Conservation (phyloP, 176 grass and related monocot species). For the Triticum aestivum region DNA sequence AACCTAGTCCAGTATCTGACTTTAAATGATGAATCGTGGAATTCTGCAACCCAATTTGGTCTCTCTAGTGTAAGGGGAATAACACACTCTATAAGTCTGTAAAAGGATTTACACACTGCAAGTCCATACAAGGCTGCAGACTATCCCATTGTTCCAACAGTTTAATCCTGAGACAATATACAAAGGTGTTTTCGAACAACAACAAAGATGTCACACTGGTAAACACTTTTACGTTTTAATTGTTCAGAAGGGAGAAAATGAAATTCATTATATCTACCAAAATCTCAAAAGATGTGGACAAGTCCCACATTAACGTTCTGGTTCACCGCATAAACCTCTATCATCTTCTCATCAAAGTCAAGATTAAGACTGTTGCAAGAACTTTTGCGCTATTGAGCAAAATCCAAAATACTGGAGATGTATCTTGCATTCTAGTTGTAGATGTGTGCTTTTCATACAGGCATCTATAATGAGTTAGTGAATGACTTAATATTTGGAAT, state of each 20-base stretch:
- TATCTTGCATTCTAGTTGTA: background rate
- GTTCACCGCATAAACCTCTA: background rate
- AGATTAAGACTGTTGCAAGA: background rate
- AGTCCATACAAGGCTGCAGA: background rate
- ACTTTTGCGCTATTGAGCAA: background rate
- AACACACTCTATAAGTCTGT: background rate
- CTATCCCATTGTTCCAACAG: background rate
- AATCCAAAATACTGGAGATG: conserved; percentile 7
- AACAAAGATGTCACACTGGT: background rate
- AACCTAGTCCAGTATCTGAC: background rate
- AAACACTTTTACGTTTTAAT: background rate
- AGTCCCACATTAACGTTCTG: background rate
- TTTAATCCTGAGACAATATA: background rate
- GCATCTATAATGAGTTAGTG: background rate
- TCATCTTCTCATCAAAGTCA: background rate
- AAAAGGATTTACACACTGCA: background rate
- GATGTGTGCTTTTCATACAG: background rate
- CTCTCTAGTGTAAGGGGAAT: background rate
- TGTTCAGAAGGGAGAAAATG: background rate
- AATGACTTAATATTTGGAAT: background rate
- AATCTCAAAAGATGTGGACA: background rate
- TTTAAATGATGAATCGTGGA: background rate
- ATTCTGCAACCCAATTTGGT: background rate
- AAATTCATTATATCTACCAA: background rate
- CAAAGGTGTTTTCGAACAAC: background rate